A percentile compares a stretch with the other conserved stretches of the same genome.
Conservation (phyloP, 2,329 filamentous ascomycete genomes). For the Fusarium robinianum region DNA sequence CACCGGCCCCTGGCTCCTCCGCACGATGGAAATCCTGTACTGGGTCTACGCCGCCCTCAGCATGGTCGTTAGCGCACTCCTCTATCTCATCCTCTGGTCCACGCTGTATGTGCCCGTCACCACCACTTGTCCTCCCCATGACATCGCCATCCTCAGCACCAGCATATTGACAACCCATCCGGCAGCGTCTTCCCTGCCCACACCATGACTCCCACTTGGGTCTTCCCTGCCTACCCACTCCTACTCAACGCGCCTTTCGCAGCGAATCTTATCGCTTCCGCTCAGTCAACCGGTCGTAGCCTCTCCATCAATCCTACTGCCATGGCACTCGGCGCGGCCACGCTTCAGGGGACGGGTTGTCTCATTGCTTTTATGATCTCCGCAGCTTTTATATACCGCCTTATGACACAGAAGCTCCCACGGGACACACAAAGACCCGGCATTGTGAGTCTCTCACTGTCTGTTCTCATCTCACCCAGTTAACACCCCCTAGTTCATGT, state of each 20-base stretch:
- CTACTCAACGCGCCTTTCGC: conserved; percentile 77
- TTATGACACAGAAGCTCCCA: conserved; percentile 87
- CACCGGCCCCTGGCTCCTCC: conserved; percentile 64
- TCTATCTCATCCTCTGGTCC: conserved; percentile 75
- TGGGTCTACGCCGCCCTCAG: conserved; percentile 75
- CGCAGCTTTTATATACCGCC: conserved; percentile 79
- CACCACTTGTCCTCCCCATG: background rate
- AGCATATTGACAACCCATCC: background rate
- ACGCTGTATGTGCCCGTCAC: conserved; percentile 51
- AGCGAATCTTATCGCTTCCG: conserved; percentile 56
- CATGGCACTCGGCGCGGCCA: conserved; percentile 54
- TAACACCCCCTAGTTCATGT: conserved; percentile 64
- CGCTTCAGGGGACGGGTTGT: conserved; percentile 59
- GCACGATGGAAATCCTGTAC: conserved; percentile 67
- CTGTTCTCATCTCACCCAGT: too few relatives aligned
- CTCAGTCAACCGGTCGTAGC: conserved; percentile 30
- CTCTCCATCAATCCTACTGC: conserved; percentile 47
- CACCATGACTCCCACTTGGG: conserved; percentile 87
- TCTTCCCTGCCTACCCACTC: conserved; percentile 83
- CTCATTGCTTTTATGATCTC: conserved; percentile 76
- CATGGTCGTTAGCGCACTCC: conserved; percentile 67
- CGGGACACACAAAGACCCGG: conserved; percentile 75
- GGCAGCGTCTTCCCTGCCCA: conserved; percentile 65
- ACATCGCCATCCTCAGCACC: background rate
- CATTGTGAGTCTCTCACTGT: conserved; percentile 52